Evolutionary conservation across 495 filamentous ascomycete species (phyloP).

Genomic region (Hyaloscypha variabilis): DNA sequence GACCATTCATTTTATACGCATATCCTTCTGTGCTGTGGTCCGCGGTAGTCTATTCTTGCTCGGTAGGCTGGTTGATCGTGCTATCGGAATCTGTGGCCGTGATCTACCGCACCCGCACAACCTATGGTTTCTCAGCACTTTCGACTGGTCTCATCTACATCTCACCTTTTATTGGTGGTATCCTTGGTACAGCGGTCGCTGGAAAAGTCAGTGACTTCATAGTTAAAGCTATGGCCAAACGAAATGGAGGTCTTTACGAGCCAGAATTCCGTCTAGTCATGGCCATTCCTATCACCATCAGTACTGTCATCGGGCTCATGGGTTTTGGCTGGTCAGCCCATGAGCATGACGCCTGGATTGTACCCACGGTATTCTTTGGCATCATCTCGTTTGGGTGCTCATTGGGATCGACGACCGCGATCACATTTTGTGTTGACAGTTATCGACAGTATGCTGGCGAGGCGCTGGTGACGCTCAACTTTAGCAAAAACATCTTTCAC

Average conservation of each 20-base stretch:
- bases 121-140: conserved; percentile 79
- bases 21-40: conserved; percentile 95
- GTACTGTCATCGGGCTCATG: conserved; percentile 85
- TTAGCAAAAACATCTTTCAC: conserved; percentile 92
- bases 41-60: conserved; percentile 80
- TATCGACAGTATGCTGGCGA: conserved; percentile 95
- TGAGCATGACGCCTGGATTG: conserved; percentile 78
- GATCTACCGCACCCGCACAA: conserved; percentile 66
- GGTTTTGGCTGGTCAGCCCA: conserved; percentile 91
- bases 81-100: conserved; percentile 83
- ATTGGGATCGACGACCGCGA: conserved; percentile 88
- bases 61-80: conserved; percentile 95
- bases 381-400: conserved; percentile 92
- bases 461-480: conserved; percentile 92
- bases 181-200: conserved; percentile 88
- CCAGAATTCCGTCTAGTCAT: conserved; percentile 95
- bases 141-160: conserved; percentile 88
- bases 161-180: conserved; percentile 83
- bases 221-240: conserved; percentile 73
- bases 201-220: conserved; percentile 88
- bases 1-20: conserved; percentile 83
- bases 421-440: conserved; percentile 93
- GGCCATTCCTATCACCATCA: conserved; percentile 78
- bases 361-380: conserved; percentile 92
- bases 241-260: conserved; percentile 94